Percentiles rank a stretch among this genome's conserved stretches.
Conservation (phyloP, 345 rosid genomes). For the Anacardium occidentale region DNA sequence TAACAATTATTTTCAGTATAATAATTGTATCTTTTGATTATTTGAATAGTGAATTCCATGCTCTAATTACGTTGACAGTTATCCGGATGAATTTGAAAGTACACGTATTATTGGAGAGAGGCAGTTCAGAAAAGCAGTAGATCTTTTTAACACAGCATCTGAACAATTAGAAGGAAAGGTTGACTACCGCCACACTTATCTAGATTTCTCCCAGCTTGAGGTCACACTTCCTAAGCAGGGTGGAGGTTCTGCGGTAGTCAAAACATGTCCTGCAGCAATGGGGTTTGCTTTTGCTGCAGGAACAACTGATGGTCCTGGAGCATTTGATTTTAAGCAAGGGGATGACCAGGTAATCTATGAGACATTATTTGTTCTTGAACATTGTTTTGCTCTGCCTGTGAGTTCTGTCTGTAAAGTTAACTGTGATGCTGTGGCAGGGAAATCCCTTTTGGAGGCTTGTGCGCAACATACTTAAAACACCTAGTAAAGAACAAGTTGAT, state of each 20-base stretch:
- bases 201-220: constrained; percentile 87
- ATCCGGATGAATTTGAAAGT: constrained; percentile 96
- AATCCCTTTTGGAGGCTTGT: constrained; percentile 92
- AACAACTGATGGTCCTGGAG: constrained; percentile 99
- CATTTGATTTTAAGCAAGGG: constrained; percentile 97
- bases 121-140: constrained; percentile 72
- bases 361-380: neutral
- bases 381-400: constrained; percentile 13
- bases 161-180: constrained; percentile 73
- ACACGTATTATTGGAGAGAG: constrained; percentile 92
- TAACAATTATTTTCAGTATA: neutral
- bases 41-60: constrained; percentile 15
- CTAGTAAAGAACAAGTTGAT: constrained; percentile 60
- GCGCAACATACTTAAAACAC: constrained; percentile 69
- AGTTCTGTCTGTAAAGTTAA: constrained; percentile 14
- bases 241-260: constrained; percentile 69
- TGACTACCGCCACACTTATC: constrained; percentile 70
- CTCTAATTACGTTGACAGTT: constrained; percentile 44
- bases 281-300: constrained; percentile 98
- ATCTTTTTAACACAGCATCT: constrained; percentile 81
- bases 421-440: constrained; percentile 49
- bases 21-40: constrained; percentile 1
- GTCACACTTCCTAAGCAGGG: constrained; percentile 56
- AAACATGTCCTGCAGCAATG: constrained; percentile 98
- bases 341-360: constrained; percentile 62